Conservation (phyloP, 1,284 basidiomycete species). For the Trichosporon faecale region DNA sequence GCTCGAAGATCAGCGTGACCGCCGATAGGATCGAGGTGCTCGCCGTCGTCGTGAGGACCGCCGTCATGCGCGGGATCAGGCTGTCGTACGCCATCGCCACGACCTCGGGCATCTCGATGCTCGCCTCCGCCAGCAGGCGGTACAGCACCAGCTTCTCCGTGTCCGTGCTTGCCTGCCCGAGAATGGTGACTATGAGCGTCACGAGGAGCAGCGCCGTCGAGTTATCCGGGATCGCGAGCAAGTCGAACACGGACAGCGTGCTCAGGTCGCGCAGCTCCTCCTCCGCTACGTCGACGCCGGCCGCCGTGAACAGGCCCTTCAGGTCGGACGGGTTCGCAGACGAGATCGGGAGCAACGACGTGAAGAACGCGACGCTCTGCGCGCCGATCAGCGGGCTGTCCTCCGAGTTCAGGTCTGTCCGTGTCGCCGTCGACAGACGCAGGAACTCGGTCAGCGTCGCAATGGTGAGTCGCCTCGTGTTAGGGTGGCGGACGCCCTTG, state of each 20-base stretch:
- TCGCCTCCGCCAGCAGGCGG: conserved; percentile 71
- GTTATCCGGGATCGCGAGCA: conserved; percentile 55
- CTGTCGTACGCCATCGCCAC: conserved; percentile 75
- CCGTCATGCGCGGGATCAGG: conserved; percentile 71
- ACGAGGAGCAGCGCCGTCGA: conserved; percentile 68
- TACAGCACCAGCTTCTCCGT: conserved; percentile 77
- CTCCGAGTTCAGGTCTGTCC: conserved; percentile 47
- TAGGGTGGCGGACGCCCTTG: conserved; percentile 73
- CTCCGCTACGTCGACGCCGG: conserved; percentile 58
- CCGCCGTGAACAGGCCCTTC: conserved; percentile 61
- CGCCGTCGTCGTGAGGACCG: conserved; percentile 69
- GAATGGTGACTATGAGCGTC: conserved; percentile 72
- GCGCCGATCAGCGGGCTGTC: conserved; percentile 53
- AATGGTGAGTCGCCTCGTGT: conserved; percentile 55
- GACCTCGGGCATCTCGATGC: conserved; percentile 66
- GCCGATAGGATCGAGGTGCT: conserved; percentile 68
- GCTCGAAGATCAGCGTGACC: conserved; percentile 66
- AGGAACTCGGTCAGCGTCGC: conserved; percentile 36
- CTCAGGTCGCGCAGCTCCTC: conserved; percentile 56
- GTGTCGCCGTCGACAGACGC: conserved; percentile 59
- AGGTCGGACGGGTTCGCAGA: conserved; percentile 59
- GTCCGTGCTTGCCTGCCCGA: conserved; percentile 71
- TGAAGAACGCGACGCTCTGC: conserved; percentile 73
- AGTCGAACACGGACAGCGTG: conserved; percentile 55
- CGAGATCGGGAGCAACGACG: conserved; percentile 70